Evolutionary conservation across 305 asterid species (phyloP).

Genomic region (Lippia alba): DNA sequence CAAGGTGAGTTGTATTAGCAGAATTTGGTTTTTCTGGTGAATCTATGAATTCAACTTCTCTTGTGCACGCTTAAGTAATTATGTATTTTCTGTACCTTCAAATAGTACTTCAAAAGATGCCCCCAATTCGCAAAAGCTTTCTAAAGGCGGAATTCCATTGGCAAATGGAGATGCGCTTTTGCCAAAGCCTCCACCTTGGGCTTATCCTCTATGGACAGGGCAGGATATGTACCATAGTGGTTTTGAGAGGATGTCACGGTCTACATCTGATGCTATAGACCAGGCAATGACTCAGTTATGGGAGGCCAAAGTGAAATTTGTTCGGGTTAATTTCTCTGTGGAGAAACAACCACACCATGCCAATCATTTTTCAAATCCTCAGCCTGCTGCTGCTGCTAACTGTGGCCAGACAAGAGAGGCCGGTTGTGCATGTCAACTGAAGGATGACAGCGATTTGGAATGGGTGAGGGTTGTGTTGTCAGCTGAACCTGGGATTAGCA

Average conservation of each 20-base stretch:
- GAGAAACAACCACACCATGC: conserved; percentile 57
- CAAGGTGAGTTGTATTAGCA: conserved; percentile 57
- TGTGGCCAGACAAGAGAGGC: conserved; percentile 47
- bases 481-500: conserved; percentile 94
- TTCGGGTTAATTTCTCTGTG: conserved; percentile 81
- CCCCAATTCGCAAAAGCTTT: conserved; percentile 75
- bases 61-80: conserved; percentile 16
- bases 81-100: conserved; percentile 35
- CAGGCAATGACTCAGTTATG: conserved; percentile 96
- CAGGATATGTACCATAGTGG: conserved; percentile 81
- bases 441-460: conserved; percentile 57
- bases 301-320: conserved; percentile 96
- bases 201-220: conserved; percentile 85
- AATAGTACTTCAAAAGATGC: conserved; percentile 77
- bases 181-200: conserved; percentile 99
- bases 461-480: conserved; percentile 89
- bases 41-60: conserved; percentile 23
- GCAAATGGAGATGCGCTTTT: conserved; percentile 96
- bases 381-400: conserved; percentile 41
- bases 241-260: conserved; percentile 88
- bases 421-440: conserved; percentile 49
- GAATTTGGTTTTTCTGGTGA: conserved; percentile 21
- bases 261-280: conserved; percentile 97
- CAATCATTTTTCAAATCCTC: conserved; percentile 23
- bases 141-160: conserved; percentile 96